Base-by-base conservation (phyloP, 495 filamentous ascomycete genomes). In the Neurospora terricola region DNA sequence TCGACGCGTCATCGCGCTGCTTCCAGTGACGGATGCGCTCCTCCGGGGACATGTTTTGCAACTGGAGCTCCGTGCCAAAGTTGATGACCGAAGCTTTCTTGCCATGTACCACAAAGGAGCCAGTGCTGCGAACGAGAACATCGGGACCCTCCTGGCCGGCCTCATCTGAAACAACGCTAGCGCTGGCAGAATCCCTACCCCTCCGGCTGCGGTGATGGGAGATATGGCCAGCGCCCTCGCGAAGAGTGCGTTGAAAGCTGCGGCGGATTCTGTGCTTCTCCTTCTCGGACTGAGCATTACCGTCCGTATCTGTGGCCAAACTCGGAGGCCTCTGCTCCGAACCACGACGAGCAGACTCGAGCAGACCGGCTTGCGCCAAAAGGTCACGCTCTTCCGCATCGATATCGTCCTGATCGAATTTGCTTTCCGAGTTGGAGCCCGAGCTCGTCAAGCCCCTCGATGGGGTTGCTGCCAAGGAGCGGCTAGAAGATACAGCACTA, bases 51-150 rank as follows among this genome's bases (percentile, higher is more conserved):
- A 96, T 91, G 76, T 87, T 90, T 77, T 96, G 90, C 87, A 96
- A 91, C 77, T 96, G 90, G 86, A 96, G 92, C 76, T 98, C 96
- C 43, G 90, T 91, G 9, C 94, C 94, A 80, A 99, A 97, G 37
- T 93, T 97, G 73, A 99, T 91, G 69, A 99, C 91, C 0, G 93
- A 97, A 3, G 96, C 96, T 81, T 99, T 98, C 84, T 99, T 99
- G 71, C 96, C 96, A 78, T 99, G 96, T 5, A 99, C 91, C 6
- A 93, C 97, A 79, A 99, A 98, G 75, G 92, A 96, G 12, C 93
- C 93, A 12, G 91, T 88, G 36, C 91, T 91, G 21, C 96, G 88
- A 16, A 90, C 82, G 10, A 99, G 86, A 11, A 90, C 88, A 80
- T 94, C 93, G 5, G 79, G 70, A 16, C 84, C 85, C 69, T 88